Base-by-base conservation (phyloP, 1,284 basidiomycete genomes). In the Erythrobasidium hasegawianum region DNA sequence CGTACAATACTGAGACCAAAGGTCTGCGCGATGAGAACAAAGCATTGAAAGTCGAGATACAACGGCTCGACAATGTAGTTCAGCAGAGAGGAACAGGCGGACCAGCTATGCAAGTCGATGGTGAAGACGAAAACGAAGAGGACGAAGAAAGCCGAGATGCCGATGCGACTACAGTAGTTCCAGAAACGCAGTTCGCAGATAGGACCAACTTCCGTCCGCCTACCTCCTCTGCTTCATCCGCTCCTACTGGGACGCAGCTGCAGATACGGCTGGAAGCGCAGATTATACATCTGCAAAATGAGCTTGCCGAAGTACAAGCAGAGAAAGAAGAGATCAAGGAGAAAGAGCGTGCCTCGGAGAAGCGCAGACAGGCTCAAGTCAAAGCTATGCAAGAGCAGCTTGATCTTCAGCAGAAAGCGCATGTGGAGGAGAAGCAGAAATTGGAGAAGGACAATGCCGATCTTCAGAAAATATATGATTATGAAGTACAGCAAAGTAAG, bases 401-500 rank as follows among this genome's bases (percentile, higher is more conserved):
- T 38, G 61, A 43, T 52, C 41, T 43, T 22, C 38, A 64, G 39
- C 20, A 24, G 38, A 38, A 47, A 24, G 39, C 27, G 7, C 53
- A 47, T 9, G 13, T 53, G 2, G 33, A 24, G 27, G 49, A 62
- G 49, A 62, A 43, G 10, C 49, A 62, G 38, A 26, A 62, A 29
- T n/a, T 55, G 14, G 50, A 24, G 18, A 38, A 39, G 14, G n/a
- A 52, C 22, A 26, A 52, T 62, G 50, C 50, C 49, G 29, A 57
- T 39, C 61, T 64, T 1, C 50, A 64, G 40, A 65, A 65, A 29
- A 56, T 57, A 18, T 56, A 57, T 14, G 55, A 40, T 18, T 65
- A 55, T 47, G 62, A 65, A 38, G 39, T 65, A 14, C 41, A 65
- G 39, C 62, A 65, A 47, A 57, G 53, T 16, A 65, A 65, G 33